Evolutionary conservation across 140 eudicot species (phyloP).

Genomic region (Ambrosia hybrid): DNA sequence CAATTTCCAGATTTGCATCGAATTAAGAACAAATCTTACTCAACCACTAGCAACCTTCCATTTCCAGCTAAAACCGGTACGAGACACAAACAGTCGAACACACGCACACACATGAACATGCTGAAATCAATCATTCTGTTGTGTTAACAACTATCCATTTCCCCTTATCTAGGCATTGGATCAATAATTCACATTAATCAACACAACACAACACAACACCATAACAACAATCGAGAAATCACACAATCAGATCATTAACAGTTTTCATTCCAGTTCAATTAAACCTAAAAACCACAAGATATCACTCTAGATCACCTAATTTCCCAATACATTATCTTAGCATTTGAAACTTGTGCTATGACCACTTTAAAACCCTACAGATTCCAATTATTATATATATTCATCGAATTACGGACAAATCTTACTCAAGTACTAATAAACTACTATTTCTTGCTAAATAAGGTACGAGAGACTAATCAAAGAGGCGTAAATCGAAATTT

Average conservation of each 20-base stretch:
- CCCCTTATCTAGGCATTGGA: neutral
- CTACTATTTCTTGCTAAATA: conserved; percentile 1
- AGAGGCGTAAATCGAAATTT: conserved; percentile 6
- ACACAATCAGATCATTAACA: neutral
- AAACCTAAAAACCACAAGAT: conserved; percentile 8
- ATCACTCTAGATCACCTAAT: conserved; percentile 11
- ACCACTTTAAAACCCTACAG: conserved; percentile 26
- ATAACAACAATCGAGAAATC: conserved; percentile 13
- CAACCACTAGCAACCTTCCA: conserved; percentile 1
- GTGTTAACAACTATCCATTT: neutral
- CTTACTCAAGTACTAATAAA: conserved; percentile 1
- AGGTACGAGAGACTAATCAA: neutral
- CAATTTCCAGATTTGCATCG: conserved; percentile 1
- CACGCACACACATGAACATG: neutral
- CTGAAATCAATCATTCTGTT: neutral
- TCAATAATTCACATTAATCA: neutral
- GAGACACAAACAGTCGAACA: conserved; percentile 2
- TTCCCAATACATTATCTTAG: conserved; percentile 8
- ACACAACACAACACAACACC: neutral
- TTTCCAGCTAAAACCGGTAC: neutral
- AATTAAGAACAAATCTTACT: conserved; percentile 10
- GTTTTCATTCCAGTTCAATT: neutral
- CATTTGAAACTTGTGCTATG: conserved; percentile 12
- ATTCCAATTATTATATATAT: conserved; percentile 3
- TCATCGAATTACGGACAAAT: conserved; percentile 15